A percentile compares a stretch with the other conserved stretches of the same genome.
Conservation (phyloP, 2,329 filamentous ascomycete species). For the Venturia effusa region DNA sequence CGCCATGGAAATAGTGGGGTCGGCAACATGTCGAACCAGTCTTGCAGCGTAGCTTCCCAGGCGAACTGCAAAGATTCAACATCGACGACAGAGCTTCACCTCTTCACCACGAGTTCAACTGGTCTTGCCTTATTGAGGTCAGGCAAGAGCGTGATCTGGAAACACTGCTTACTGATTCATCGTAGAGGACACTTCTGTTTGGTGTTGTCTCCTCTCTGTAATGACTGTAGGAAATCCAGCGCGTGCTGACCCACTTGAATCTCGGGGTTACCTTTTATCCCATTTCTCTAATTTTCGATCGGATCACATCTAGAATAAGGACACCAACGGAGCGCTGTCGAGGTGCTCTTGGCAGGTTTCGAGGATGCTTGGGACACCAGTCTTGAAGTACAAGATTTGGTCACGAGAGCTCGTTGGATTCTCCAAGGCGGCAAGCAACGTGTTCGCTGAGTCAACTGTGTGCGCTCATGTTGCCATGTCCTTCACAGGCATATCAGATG, state of each 20-base stretch:
- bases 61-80: background rate
- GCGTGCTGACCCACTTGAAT: background rate
- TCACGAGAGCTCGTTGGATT: background rate
- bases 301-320: background rate
- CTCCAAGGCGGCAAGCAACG: background rate
- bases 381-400: background rate
- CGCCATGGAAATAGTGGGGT: background rate
- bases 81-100: background rate
- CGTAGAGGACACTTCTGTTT: background rate
- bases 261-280: background rate
- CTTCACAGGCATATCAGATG: slow-evolving; percentile 13
- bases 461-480: slow-evolving; percentile 9
- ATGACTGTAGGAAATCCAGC: background rate
- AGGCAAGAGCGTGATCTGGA: background rate
- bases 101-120: background rate
- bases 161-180: background rate
- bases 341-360: background rate
- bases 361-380: background rate
- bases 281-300: background rate
- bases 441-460: background rate
- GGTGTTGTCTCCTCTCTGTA: background rate
- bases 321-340: background rate
- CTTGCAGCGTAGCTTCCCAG: background rate
- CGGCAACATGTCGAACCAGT: background rate
- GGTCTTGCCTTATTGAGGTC: background rate